Conservation (phyloP, 2,329 filamentous ascomycete genomes). For the Beauveria sp. region DNA sequence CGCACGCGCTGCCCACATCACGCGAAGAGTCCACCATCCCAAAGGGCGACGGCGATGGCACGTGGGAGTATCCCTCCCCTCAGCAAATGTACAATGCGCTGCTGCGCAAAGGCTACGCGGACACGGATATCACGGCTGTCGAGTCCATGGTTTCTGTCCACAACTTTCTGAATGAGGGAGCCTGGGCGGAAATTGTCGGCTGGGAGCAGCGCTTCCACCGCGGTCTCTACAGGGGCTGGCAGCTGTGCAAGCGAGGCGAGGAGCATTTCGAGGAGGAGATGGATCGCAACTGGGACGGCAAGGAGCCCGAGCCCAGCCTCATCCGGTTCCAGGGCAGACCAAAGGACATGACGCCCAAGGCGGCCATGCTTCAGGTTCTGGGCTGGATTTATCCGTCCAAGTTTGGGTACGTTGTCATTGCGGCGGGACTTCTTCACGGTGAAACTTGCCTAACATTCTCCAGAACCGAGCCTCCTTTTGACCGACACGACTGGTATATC, state of each 20-base stretch:
- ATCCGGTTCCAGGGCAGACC: slow-evolving; percentile 85
- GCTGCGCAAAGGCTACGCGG: slow-evolving; percentile 88
- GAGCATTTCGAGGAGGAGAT: slow-evolving; percentile 43
- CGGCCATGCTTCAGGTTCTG: slow-evolving; percentile 72
- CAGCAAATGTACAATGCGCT: slow-evolving; percentile 99
- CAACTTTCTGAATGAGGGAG: slow-evolving; percentile 96
- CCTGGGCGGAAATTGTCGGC: slow-evolving; percentile 88
- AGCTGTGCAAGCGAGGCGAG: slow-evolving; percentile 67
- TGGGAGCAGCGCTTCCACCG: slow-evolving; percentile 84
- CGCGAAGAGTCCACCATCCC: slow-evolving; percentile 87
- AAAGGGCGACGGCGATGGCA: slow-evolving; percentile 67
- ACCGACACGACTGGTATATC: slow-evolving; percentile 96
- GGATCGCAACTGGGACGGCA: slow-evolving; percentile 45
- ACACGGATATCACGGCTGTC: slow-evolving; percentile 87
- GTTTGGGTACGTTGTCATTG: slow-evolving; percentile 54
- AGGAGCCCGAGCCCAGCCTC: slow-evolving; percentile 59
- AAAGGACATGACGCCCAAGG: slow-evolving; percentile 85
- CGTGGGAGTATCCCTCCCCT: slow-evolving; percentile 96
- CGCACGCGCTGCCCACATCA: slow-evolving; percentile 64
- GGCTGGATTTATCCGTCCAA: slow-evolving; percentile 71
- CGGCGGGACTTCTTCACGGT: neutral
- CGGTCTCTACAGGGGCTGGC: slow-evolving; percentile 66
- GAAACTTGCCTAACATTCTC: slow-evolving; percentile 14
- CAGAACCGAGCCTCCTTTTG: slow-evolving; percentile 80
- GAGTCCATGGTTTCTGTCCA: slow-evolving; percentile 97